Conservation (phyloP, 306 rosid species). For the Albizia julibrissin region DNA sequence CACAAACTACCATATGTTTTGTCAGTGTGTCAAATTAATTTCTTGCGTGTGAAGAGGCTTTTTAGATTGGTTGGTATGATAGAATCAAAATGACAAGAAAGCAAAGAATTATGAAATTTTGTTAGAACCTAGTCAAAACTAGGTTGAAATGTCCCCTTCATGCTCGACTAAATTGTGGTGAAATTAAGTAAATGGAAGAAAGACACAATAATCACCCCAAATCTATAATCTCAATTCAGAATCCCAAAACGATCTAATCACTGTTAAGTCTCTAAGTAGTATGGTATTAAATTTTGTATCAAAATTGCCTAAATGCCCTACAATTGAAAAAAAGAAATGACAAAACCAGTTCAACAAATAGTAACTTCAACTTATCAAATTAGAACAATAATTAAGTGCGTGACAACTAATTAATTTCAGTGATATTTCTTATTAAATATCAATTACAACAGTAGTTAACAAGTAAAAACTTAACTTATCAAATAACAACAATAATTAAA, state of each 20-base stretch:
- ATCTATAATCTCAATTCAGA: too few relatives aligned
- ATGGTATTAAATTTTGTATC: not conserved
- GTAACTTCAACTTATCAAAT: too few relatives aligned
- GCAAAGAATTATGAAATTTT: not conserved
- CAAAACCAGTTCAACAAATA: too few relatives aligned
- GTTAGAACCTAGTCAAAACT: not conserved
- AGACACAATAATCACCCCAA: too few relatives aligned
- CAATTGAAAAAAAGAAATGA: too few relatives aligned
- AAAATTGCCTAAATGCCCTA: not conserved
- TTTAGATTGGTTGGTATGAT: constrained; percentile 7
- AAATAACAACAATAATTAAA: too few relatives aligned
- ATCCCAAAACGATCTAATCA: too few relatives aligned
- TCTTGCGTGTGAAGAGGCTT: not conserved
- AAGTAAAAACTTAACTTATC: too few relatives aligned
- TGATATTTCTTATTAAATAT: too few relatives aligned
- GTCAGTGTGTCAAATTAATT: not conserved
- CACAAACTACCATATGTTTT: not conserved
- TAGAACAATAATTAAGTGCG: too few relatives aligned
- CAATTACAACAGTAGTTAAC: not conserved
- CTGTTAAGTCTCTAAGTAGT: too few relatives aligned
- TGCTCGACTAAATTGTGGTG: not conserved
- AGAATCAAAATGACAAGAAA: not conserved
- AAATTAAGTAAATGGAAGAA: not conserved
- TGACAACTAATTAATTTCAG: not conserved
- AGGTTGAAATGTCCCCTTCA: not conserved